Evolutionary conservation across 1,139 yeast species (phyloP), one percentile per base, ranked within the genome.

Genomic region (Geotrichum europaeum): DNA sequence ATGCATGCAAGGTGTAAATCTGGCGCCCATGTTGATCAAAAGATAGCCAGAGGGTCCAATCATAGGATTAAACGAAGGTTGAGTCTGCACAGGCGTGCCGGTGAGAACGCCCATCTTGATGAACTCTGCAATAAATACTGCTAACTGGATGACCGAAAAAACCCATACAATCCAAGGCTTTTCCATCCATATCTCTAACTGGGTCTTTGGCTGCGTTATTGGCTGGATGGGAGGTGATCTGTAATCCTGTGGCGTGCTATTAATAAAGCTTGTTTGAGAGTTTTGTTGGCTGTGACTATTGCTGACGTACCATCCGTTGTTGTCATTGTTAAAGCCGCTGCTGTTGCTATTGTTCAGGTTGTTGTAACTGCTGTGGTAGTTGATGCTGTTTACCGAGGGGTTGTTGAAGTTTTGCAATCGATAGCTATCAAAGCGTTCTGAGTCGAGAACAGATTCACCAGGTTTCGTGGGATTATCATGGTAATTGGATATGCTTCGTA

Each of bases 61-160:
- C 92, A 87, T 86, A 10, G 92, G 92, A 69, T 87, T 87, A 75
- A 87, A 85, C 63, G 84, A 81, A 2, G 94, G 94, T 66, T 84
- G 73, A 0, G 89, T 84, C 70, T 84, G 89, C 64, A 87, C 82
- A 1, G 88, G 85, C 4, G 84, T 79, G 1, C 90, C 90, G 0
- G 92, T 86, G 55, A 83, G 74, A 7, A 72, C 67, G 3, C 85
- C 79, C 89, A 84, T 84, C 62, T 75, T 77, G 9, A 78, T 81
- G 54, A 87, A 73, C 70, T 87, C 92, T n/a, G 81, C 87, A n/a
- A 86, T 78, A 68, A 87, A 87, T 20, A 86, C 86, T 10, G 75
- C 72, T 3, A 84, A 69, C 69, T 87, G 90, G 25, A 84, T 78
- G 5, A 77, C 24, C 25, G 72, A 67, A 36, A 74, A 62, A 9